These are phyloP conservation scores for Pterocarpus macrocarpus DNA, from an alignment of 306 rosid genomes.

Conservation along the genomic window DNA sequence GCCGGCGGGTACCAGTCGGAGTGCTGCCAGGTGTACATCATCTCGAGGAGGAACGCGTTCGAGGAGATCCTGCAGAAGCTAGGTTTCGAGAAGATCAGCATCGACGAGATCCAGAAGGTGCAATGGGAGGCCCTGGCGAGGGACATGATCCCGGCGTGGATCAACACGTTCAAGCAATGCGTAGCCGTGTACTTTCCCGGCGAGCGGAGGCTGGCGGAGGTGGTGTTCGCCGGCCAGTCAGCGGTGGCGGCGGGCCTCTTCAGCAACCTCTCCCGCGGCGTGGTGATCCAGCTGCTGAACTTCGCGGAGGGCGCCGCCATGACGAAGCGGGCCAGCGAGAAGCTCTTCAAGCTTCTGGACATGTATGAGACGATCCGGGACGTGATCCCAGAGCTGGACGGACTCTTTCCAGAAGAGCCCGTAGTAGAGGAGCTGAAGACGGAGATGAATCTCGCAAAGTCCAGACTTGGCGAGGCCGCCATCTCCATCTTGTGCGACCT, in stretches of 20 bases:
- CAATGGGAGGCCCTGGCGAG: constrained; percentile 63
- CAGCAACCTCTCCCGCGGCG: constrained; percentile 55
- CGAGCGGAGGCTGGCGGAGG: constrained; percentile 54
- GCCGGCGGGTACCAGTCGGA: constrained; percentile 58
- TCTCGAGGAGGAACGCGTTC: constrained; percentile 54
- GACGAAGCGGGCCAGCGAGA: constrained; percentile 70
- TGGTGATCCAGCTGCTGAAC: constrained; percentile 62
- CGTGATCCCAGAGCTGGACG: constrained; percentile 40
- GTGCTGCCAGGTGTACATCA: constrained; percentile 60
- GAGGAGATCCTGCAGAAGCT: constrained; percentile 52
- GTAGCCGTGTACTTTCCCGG: constrained; percentile 49
- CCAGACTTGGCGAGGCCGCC: constrained; percentile 57
- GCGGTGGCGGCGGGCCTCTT: constrained; percentile 44
- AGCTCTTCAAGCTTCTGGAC: constrained; percentile 71
- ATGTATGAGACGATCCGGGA: constrained; percentile 70
- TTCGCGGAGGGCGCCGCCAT: constrained; percentile 66
- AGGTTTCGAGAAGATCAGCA: constrained; percentile 66
- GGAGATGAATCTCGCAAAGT: constrained; percentile 50
- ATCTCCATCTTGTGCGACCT: constrained; percentile 54
- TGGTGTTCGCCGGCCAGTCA: constrained; percentile 41
- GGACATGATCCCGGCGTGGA: constrained; percentile 70
- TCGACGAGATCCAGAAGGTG: constrained; percentile 68
- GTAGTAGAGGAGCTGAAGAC: constrained; percentile 48
- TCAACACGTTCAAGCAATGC: constrained; percentile 53
- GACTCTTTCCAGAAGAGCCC: constrained; percentile 49